Conservation (phyloP, 2,329 filamentous ascomycete species). For the Fusarium sp. region DNA sequence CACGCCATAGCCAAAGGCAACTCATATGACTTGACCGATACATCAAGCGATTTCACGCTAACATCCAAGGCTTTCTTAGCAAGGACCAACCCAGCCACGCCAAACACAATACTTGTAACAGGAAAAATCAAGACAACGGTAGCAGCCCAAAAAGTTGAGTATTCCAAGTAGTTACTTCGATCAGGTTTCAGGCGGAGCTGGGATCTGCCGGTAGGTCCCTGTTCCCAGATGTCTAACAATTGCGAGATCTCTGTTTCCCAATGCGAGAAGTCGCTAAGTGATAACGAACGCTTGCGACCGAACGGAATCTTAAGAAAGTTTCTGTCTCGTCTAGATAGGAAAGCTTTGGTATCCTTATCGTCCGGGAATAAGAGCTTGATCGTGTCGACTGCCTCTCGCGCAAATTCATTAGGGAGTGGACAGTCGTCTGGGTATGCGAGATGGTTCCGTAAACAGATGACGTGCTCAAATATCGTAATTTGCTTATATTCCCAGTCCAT, state of each 20-base stretch:
- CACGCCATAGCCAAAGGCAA: background rate
- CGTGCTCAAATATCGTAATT: constrained; percentile 9
- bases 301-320: background rate
- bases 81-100: background rate
- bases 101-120: background rate
- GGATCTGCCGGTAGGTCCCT: background rate
- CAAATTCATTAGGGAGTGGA: background rate
- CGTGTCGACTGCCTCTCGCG: background rate
- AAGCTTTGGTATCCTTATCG: background rate
- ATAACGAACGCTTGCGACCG: background rate
- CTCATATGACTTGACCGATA: background rate
- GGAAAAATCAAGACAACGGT: background rate
- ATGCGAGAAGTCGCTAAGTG: background rate
- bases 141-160: background rate
- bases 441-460: background rate
- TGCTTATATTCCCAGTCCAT: constrained; percentile 8
- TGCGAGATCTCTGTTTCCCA: background rate
- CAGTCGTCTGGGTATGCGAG: background rate
- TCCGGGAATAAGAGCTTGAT: constrained; percentile 2
- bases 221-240: background rate
- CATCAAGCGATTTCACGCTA: background rate
- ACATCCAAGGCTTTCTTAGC: background rate
- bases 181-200: background rate
- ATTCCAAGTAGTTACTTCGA: background rate
- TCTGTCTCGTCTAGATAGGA: background rate